Conservation (phyloP, 2,329 filamentous ascomycete species). For the Paraconiothyrium brasiliense region DNA sequence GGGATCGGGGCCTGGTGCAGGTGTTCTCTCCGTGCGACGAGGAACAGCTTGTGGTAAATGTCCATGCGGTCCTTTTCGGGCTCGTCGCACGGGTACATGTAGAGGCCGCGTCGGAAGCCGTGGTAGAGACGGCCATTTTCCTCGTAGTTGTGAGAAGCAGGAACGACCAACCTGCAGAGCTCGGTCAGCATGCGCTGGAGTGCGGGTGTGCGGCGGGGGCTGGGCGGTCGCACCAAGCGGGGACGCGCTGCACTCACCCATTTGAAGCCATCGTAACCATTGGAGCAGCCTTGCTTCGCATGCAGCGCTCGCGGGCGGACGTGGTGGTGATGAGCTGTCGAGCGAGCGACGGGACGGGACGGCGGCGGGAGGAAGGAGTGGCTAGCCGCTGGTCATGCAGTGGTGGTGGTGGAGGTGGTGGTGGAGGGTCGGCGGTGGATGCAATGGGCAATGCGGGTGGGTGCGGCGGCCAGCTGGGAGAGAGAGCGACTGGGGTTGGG, state of each 20-base stretch:
- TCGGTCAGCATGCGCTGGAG: conserved; percentile 19
- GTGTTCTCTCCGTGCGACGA: conserved; percentile 67
- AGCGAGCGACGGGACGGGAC: conserved; percentile 8
- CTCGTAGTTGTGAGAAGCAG: conserved; percentile 57
- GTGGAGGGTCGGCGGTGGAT: too few species aligned
- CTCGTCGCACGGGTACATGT: conserved; percentile 82
- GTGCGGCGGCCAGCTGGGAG: background rate
- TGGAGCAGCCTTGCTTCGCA: conserved; percentile 41
- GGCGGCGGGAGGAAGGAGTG: conserved; percentile 16
- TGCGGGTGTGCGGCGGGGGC: conserved; percentile 14
- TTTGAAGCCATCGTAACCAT: conserved; percentile 57
- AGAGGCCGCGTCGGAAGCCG: conserved; percentile 72
- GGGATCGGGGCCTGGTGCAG: conserved; percentile 57
- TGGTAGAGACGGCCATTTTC: conserved; percentile 78
- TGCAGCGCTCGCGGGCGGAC: conserved; percentile 31
- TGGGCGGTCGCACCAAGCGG: conserved; percentile 42
- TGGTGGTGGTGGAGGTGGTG: background rate
- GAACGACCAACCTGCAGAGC: conserved; percentile 47
- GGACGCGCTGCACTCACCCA: conserved; percentile 50
- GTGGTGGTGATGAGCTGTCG: conserved; percentile 21
- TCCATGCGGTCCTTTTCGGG: conserved; percentile 81
- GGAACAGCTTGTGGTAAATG: conserved; percentile 81
- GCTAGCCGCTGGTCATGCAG: conserved; percentile 30
- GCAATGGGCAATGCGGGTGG: conserved; percentile 8
- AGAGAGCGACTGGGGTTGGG: background rate